Evolutionary conservation across 1,284 basidiomycete species (phyloP), one percentile per base, ranked within the genome.

Genomic region (Cutaneotrichosporon cyanovorans): DNA sequence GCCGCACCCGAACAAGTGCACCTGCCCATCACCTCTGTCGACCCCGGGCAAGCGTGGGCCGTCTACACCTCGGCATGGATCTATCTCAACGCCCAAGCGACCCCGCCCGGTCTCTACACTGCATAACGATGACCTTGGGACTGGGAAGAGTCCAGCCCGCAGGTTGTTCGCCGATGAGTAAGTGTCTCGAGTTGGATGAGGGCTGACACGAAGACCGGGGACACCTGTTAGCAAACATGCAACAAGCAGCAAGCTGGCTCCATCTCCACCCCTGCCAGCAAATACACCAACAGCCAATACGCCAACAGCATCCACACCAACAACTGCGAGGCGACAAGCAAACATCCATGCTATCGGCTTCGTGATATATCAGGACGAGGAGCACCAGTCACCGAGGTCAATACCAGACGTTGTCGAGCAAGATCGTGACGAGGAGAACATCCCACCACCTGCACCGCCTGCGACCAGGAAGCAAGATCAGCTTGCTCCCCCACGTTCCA

Each of bases 291-390:
- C 12, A 28, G 25, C 25, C 31, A 19, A n/a, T 9, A 35, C 18
- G 14, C 33, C 33, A 34, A 12, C 12, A 28, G 25, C 25, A 12
- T 28, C 25, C 12, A 7, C 25, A 28, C 12, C 25, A 28, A 28
- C 25, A 28, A 7, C 25, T 28, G 12, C 8, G 25, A 28, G 25
- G 12, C 25, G 12, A 28, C 25, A 28, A 28, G 25, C 6, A 11
- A 37, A 28, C 21, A 45, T 57, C 11, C 61, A 63, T 38, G 60
- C 62, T 42, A 45, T 52, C 2, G 61, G 60, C 8, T 66, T 63
- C 40, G 40, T 46, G 5, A 50, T 63, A 3, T 53, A 45, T 30
- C 31, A 45, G 11, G 37, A 19, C 31, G n/a, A 18, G 32, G 42
- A 36, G 42, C 42, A 18, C 21, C 18, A 14, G 6, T 8, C 37